These are phyloP conservation scores for Cymbopogon citratus DNA, from an alignment of 176 grass and related monocot species.

Conservation along the genomic window DNA sequence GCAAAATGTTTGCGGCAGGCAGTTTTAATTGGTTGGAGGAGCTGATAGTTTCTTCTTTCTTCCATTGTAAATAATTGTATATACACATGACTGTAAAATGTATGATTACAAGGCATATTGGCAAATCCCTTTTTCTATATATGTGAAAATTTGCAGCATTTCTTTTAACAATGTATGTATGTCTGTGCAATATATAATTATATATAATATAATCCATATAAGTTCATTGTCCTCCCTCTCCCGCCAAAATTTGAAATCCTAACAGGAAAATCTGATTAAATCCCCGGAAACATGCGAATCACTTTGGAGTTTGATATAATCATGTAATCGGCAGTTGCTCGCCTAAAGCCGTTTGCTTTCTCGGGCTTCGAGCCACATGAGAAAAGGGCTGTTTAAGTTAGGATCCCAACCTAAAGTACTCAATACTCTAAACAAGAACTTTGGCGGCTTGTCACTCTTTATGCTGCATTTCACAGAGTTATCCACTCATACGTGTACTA, in stretches of 20 bases:
- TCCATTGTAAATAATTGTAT: background rate
- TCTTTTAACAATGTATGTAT: background rate
- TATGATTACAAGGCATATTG: background rate
- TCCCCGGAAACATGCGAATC: conserved; percentile 33
- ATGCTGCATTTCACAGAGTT: conserved; percentile 23
- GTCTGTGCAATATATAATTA: background rate
- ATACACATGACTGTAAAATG: background rate
- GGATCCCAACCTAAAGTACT: conserved; percentile 40
- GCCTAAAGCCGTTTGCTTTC: conserved; percentile 36
- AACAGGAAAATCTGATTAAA: conserved; percentile 35
- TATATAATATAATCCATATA: background rate
- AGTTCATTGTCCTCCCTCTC: conserved; percentile 5
- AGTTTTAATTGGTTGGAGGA: background rate
- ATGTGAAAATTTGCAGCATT: background rate
- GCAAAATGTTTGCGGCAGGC: background rate
- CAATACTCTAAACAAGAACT: conserved; percentile 24
- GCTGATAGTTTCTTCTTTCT: background rate
- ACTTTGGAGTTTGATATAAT: conserved; percentile 32
- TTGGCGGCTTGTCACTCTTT: conserved; percentile 27
- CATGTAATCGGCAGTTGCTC: conserved; percentile 19
- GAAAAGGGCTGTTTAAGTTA: conserved; percentile 18
- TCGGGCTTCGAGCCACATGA: conserved; percentile 24
- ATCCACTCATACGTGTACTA: conserved; percentile 21
- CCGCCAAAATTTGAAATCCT: conserved; percentile 52
- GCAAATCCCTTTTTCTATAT: background rate